These are phyloP conservation scores for Candida pseudoviswanathii DNA, from an alignment of 1,139 yeast genomes.

Conservation along the genomic window DNA sequence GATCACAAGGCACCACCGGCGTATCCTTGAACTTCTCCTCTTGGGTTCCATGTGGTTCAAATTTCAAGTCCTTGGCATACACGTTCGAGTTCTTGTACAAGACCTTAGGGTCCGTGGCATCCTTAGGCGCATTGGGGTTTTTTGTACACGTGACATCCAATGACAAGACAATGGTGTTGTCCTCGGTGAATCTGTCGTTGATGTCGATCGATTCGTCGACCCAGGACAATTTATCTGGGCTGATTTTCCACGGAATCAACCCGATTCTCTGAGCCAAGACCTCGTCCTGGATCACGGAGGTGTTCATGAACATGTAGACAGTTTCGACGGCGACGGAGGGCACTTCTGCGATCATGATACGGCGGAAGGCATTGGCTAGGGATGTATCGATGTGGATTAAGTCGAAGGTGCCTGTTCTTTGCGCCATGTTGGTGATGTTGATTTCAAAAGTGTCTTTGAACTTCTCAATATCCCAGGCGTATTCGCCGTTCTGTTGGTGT, in stretches of 20 bases:
- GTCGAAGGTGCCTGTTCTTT: slow-evolving; percentile 82
- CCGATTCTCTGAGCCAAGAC: slow-evolving; percentile 96
- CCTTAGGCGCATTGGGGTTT: slow-evolving; percentile 81
- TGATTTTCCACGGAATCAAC: slow-evolving; percentile 82
- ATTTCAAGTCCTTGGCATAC: slow-evolving; percentile 85
- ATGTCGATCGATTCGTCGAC: slow-evolving; percentile 66
- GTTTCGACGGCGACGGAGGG: slow-evolving; percentile 95
- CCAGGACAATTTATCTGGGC: slow-evolving; percentile 88
- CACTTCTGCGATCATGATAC: slow-evolving; percentile 95
- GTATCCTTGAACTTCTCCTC: slow-evolving; percentile 62
- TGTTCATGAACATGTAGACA: slow-evolving; percentile 87
- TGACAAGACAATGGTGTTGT: slow-evolving; percentile 83
- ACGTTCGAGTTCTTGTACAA: slow-evolving; percentile 82
- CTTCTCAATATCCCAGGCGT: slow-evolving; percentile 82
- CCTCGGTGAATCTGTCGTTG: slow-evolving; percentile 75
- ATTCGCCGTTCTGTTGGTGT: slow-evolving; percentile 60
- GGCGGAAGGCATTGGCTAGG: slow-evolving; percentile 92
- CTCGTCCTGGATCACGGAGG: slow-evolving; percentile 96
- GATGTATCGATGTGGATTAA: slow-evolving; percentile 86
- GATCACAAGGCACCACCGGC: slow-evolving; percentile 81
- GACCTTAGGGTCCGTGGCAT: slow-evolving; percentile 78
- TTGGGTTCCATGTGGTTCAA: slow-evolving; percentile 92
- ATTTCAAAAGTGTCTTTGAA: slow-evolving; percentile 75
- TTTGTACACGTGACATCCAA: slow-evolving; percentile 82
- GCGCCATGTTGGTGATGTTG: slow-evolving; percentile 63